phyloP scores from a whole-genome alignment of 2,329 filamentous ascomycete genomes.

The Tricladium varicosporioides region DNA sequence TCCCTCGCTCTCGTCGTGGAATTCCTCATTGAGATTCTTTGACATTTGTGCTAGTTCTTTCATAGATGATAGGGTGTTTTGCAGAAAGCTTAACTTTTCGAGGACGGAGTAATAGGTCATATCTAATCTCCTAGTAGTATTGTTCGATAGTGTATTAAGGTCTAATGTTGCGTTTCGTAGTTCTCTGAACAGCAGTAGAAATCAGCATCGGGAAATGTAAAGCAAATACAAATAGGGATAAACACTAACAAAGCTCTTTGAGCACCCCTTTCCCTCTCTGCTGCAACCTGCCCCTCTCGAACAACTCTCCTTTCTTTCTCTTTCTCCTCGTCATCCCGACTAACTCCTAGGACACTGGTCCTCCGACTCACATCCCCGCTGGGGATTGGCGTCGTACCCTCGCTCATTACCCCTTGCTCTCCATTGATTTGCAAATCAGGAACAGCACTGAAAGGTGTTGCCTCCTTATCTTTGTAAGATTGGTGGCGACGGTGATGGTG shows the following conservation, averaged over 20 bases:
- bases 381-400: slow-evolving; percentile 43
- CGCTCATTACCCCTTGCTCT: slow-evolving; percentile 30
- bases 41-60: slow-evolving; percentile 65
- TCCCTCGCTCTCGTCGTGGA: slow-evolving; percentile 57
- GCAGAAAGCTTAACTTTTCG: slow-evolving; percentile 64
- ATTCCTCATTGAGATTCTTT: slow-evolving; percentile 55
- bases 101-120: slow-evolving; percentile 72
- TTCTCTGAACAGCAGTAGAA: slow-evolving; percentile 38
- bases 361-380: slow-evolving; percentile 45
- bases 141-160: slow-evolving; percentile 58
- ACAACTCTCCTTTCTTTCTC: slow-evolving; percentile 19
- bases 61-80: slow-evolving; percentile 61
- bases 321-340: slow-evolving; percentile 10
- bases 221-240: neutral
- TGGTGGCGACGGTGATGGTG: slow-evolving; percentile 27
- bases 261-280: slow-evolving; percentile 42
- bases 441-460: slow-evolving; percentile 1
- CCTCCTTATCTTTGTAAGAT: neutral
- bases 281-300: slow-evolving; percentile 40
- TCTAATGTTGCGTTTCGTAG: slow-evolving; percentile 51
- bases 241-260: slow-evolving; percentile 42
- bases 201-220: neutral
- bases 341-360: slow-evolving; percentile 39
- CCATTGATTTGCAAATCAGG: slow-evolving; percentile 9
- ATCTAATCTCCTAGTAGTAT: slow-evolving; percentile 65